Conservation (phyloP, 129 eudicot genomes). For the Dittrichia graveolens region DNA sequence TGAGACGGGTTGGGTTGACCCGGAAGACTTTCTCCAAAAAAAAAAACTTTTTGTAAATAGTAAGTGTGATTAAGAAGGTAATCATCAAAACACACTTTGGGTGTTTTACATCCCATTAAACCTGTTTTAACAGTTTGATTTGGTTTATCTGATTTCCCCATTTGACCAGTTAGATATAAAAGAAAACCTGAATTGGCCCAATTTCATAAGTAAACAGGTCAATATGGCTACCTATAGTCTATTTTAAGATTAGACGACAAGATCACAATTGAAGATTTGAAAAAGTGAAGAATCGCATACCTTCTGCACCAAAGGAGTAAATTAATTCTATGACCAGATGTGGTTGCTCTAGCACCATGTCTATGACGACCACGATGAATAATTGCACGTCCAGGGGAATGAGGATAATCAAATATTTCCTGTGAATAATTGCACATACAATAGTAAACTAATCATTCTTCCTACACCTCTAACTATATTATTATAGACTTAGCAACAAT, state of each 20-base stretch:
- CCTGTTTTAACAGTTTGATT: background rate
- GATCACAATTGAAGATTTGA: background rate
- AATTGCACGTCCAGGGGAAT: constrained; percentile 78
- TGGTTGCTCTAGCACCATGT: constrained; percentile 98
- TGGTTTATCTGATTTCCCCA: background rate
- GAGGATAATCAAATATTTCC: constrained; percentile 80
- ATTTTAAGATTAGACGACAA: background rate
- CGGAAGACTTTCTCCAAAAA: background rate
- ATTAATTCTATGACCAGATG: constrained; percentile 74
- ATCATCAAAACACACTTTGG: background rate
- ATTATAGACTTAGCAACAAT: background rate
- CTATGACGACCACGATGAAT: constrained; percentile 98
- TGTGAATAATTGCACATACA: constrained; percentile 22
- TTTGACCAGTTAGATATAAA: background rate
- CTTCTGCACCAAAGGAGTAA: constrained; percentile 93
- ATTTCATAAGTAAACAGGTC: background rate
- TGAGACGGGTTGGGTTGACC: background rate
- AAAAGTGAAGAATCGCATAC: constrained; percentile 29
- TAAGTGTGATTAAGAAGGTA: background rate
- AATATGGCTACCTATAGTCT: background rate
- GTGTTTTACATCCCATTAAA: background rate
- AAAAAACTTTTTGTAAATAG: background rate
- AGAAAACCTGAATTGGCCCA: background rate
- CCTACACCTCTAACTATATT: background rate
- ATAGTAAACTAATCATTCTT: no score